Evolutionary conservation across 1,139 yeast genomes (phyloP), one percentile per base, ranked within the genome.

Genomic region (Magnusiomyces suaveolens): DNA sequence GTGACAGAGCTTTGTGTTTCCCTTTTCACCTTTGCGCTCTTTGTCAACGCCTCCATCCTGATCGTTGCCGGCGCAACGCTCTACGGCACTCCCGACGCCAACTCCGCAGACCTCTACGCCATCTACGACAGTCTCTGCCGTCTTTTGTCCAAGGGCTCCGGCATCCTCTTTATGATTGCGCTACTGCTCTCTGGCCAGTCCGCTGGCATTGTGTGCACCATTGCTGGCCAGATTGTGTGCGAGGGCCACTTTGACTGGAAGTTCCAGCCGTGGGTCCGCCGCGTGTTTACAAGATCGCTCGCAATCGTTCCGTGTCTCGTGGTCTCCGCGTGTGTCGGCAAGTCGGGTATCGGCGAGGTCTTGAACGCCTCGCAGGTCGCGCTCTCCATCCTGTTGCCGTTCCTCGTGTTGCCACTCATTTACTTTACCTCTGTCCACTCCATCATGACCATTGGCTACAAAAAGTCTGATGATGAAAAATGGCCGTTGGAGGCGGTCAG

Each of bases 171-270:
- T 73, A 97, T 97, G 1, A 72, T 89, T 48, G 97, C 97, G 1
- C 78, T 92, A 69, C 74, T 92, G 52, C 89, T 90, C 66, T 86
- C 96, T n/a, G 98, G 98, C 21, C 96, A 90, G 67, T 86, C 96
- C 64, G 97, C 98, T 1, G 97, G 98, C 51, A 87, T 94, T 33
- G 96, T 92, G n/a, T 92, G 97, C 65, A 92, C 98, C 0, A 77
- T 92, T 65, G 95, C 97, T 0, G 97, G 98, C 23, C 98, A 92
- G 68, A 88, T 90, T 81, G 96, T 92, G 1, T 83, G 89, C 64
- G 97, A 92, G 67, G 98, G 98, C 0, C 94, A 90, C 64, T 75
- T 90, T 50, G 76, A 80, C 59, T 88, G 97, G 92, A 75, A 86
- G 1, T 76, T 90, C 59, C 82, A 87, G 36, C 97, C 98, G 1